Evolutionary conservation across 2,329 filamentous ascomycete genomes (phyloP), one percentile per base, ranked within the genome.

Genomic region (Biscogniauxia sp.): DNA sequence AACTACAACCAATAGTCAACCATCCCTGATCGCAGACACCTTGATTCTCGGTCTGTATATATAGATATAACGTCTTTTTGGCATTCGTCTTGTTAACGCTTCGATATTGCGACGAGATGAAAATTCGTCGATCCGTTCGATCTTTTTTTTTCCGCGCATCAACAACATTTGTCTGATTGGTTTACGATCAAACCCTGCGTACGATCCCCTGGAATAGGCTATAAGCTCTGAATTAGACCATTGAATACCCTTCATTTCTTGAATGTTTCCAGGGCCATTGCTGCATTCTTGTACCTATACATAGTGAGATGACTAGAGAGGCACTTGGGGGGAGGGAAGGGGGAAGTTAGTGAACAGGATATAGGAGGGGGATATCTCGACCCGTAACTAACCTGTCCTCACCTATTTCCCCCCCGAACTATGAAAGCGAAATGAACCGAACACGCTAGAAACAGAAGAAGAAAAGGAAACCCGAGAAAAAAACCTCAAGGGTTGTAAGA

Each of bases 1-100:
- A 76, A 72, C 62, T 81, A 78, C 69, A 73, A 74, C 60, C 76
- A 74, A 74, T 74, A 59, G 65, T 11, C 7, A 20, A 49, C 51
- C 51, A 61, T 20, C 19, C 55, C 20, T 32, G 19, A 59, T 53
- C 52, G 13, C 49, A 15, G 45, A 58, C 57, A 54, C 57, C 62
- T 60, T 62, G 63, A 62, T 65, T 32, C 59, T 60, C 57, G 57
- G 61, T 61, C 58, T 70, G 68, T 72, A 70, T 70, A 72, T 72
- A 71, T 63, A 61, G 45, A 54, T 50, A 56, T 60, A 11, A n/a
- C 60, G 50, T 56, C 45, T 54, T 60, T 61, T 50, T 20, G 50
- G 23, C 19, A 13, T 41, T n/a, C 8, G 32, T 51, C 32, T 15
- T 60, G 52, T 20, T 59, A 54, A 61, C 57, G 54, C 20, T 51